phyloP scores from a whole-genome alignment of 164 flowering plant genomes.

The Taxillus chinensis region DNA sequence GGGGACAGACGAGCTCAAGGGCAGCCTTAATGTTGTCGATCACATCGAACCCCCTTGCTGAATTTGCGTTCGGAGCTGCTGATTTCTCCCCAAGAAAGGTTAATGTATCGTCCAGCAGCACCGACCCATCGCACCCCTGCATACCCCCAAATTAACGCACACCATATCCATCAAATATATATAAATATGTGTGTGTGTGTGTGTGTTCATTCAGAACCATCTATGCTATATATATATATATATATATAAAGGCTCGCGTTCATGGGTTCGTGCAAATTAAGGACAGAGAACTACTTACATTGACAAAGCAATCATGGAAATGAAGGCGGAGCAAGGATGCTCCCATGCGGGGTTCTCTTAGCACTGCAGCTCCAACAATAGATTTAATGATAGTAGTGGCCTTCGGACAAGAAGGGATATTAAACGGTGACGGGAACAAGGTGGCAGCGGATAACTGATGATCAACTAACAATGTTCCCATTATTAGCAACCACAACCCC shows the following conservation, averaged over 20 bases:
- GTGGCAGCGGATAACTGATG: no score
- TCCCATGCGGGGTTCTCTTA: background rate
- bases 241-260: no score
- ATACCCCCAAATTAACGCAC: background rate
- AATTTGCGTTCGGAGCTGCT: slow-evolving; percentile 18
- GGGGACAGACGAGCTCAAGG: slow-evolving; percentile 34
- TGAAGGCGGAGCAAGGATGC: slow-evolving; percentile 1
- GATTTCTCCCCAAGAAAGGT: slow-evolving; percentile 14
- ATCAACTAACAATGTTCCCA: no score
- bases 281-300: background rate
- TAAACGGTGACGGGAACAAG: no score
- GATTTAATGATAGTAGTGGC: background rate
- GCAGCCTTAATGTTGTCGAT: slow-evolving; percentile 25
- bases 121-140: slow-evolving; percentile 39
- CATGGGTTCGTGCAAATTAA: no score
- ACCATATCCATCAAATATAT: background rate
- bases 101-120: slow-evolving; percentile 18
- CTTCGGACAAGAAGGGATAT: background rate
- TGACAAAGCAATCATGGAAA: slow-evolving; percentile 2
- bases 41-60: slow-evolving; percentile 32
- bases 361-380: background rate
- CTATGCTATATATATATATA: no score
- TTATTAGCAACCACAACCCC: no score
- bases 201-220: no score
- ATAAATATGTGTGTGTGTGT: no score